A percentile compares a stretch with the other conserved stretches of the same genome.
phyloP scores from a whole-genome alignment of 495 filamentous ascomycete species.

The Pyrenopolyporus hunteri region DNA sequence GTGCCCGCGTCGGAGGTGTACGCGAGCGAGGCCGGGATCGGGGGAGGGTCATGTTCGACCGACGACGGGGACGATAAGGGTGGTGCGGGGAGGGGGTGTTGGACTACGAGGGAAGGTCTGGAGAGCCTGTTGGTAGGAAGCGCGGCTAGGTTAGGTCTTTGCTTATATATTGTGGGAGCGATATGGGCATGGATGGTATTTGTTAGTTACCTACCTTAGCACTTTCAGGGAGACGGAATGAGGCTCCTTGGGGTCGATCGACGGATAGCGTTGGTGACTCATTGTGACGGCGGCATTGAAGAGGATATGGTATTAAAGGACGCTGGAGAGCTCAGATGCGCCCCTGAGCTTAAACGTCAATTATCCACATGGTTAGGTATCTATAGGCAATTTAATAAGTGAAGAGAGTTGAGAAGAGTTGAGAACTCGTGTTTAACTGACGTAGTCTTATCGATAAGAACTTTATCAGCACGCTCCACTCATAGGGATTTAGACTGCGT shows the following conservation, averaged over 20 bases:
- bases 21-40: constrained; percentile 54
- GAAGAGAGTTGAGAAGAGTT: not conserved
- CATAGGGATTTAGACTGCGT: too few relatives aligned
- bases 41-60: constrained; percentile 10
- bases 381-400: not conserved
- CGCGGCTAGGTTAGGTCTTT: too few relatives aligned
- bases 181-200: not conserved
- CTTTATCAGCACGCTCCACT: too few relatives aligned
- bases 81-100: constrained; percentile 51
- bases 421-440: constrained; percentile 14
- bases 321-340: not conserved
- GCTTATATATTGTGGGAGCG: too few relatives aligned
- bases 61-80: constrained; percentile 35
- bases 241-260: constrained; percentile 72
- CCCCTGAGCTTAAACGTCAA: not conserved
- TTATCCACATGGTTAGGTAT: not conserved
- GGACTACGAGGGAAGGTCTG: constrained; percentile 59
- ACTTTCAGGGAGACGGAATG: constrained; percentile 90
- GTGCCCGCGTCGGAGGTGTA: constrained; percentile 45
- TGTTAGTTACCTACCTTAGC: constrained; percentile 57
- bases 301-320: not conserved
- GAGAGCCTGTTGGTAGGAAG: constrained; percentile 50
- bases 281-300: constrained; percentile 36
- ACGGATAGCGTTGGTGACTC: constrained; percentile 59
- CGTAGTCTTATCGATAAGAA: constrained; percentile 31